Base-by-base conservation (phyloP, 164 flowering plant genomes). In the Chimonanthus praecox region DNA sequence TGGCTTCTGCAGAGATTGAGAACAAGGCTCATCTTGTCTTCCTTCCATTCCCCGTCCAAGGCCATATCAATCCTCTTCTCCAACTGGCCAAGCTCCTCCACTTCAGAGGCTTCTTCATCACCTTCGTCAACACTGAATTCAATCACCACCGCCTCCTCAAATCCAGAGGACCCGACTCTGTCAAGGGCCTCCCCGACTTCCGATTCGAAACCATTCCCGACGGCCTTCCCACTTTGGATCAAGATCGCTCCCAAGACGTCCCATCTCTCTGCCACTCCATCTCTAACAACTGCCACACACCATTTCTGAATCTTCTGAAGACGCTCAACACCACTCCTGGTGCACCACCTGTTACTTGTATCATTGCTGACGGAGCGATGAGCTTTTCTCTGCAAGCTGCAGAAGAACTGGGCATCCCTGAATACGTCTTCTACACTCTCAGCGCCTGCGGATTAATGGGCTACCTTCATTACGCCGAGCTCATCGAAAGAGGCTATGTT, bases 201-300 rank as follows among this genome's bases (percentile, higher is more conserved):
- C 33, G 33, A 33, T 33, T 33, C 33, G 83, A 82, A 68, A 70
- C 90, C 11, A 90, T 90, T 10, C 88, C 89, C 0, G 94, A 90
- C 21, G 91, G 94, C 3, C 49, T 88, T 49, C 94, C 92, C 0
- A 82, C 82, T 0, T 81, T 90, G 0, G 89, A 87, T 43, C 49
- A 58, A 0, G 83, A 86, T 21, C 83, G 80, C 0, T 85, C 91
- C 4, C 92, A 86, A 73, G 85, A 88, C 61, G 48, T 86, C 15
- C 81, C 85, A 0, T 67, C 67, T 70, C 76, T 88, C 10, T 83
- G 89, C 49, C 77, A 74, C 7, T 77, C 86, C 0, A 78, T 79
- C 3, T 21, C 73, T n/a, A 78, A 71, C 68, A 80, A 69, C 69
- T 78, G 81, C 64, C 15, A 70, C 13, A 77, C n/a, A 3, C 88